phyloP scores from a whole-genome alignment of 805 yeast genomes.

The Pichia deserticola region DNA sequence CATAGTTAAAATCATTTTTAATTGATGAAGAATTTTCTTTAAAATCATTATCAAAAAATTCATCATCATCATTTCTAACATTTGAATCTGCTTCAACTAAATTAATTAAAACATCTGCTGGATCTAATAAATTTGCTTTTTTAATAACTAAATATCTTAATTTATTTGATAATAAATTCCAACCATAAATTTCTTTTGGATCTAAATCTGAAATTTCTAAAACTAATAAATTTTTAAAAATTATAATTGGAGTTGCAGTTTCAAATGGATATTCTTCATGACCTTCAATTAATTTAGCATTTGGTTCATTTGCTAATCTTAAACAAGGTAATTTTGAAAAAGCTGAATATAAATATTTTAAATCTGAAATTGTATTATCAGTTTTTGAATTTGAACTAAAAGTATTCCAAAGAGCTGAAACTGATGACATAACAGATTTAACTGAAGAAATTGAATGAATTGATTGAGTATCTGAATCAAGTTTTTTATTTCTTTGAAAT shows the following conservation, averaged over 20 bases:
- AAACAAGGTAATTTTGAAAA: slow-evolving; percentile 62
- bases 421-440: slow-evolving; percentile 43
- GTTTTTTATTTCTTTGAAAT: slow-evolving; percentile 33
- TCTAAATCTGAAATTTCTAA: slow-evolving; percentile 53
- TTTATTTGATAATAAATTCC: slow-evolving; percentile 50
- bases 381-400: slow-evolving; percentile 34
- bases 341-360: slow-evolving; percentile 51
- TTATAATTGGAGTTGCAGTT: slow-evolving; percentile 55
- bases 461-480: slow-evolving; percentile 34
- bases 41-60: slow-evolving; percentile 12
- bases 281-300: slow-evolving; percentile 48
- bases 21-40: neutral
- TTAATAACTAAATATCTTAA: slow-evolving; percentile 48
- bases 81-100: slow-evolving; percentile 45
- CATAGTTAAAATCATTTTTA: neutral
- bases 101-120: slow-evolving; percentile 44
- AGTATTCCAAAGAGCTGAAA: slow-evolving; percentile 35
- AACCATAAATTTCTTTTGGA: slow-evolving; percentile 59
- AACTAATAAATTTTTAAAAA: slow-evolving; percentile 56
- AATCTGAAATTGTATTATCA: slow-evolving; percentile 34
- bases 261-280: slow-evolving; percentile 70
- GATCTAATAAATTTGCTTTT: slow-evolving; percentile 42
- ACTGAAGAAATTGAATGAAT: slow-evolving; percentile 53
- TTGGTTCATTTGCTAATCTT: slow-evolving; percentile 51
- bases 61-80: slow-evolving; percentile 22